These are phyloP conservation scores for Elongisporangium undulatum DNA, from an alignment of 352 stramenopile species.

Conservation along the genomic window DNA sequence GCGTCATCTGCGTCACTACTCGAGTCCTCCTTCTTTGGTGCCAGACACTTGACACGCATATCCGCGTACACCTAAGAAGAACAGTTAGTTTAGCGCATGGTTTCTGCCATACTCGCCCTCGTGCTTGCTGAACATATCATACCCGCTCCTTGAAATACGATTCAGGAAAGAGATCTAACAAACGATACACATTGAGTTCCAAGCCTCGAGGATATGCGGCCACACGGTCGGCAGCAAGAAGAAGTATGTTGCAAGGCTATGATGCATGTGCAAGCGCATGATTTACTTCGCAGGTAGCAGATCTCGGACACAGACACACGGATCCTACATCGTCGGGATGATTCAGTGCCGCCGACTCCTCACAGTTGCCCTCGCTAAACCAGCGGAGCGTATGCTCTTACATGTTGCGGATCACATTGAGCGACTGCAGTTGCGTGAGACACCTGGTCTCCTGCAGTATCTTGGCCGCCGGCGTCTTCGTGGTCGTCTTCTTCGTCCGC, in stretches of 20 bases:
- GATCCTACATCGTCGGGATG: constrained; percentile 15
- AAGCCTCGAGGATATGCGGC: neutral
- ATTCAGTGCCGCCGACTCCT: neutral
- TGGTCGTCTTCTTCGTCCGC: neutral
- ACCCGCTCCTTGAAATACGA: neutral
- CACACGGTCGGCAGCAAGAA: neutral
- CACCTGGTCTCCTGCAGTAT: constrained; percentile 14
- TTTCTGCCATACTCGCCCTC: neutral
- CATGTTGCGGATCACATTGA: constrained; percentile 45
- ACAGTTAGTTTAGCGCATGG: neutral
- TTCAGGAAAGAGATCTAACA: neutral
- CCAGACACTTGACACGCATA: constrained; percentile 35
- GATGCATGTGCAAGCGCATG: constrained; percentile 2
- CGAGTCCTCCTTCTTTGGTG: constrained; percentile 14
- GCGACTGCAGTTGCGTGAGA: constrained; percentile 27
- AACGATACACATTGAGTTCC: neutral
- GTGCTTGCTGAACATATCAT: neutral
- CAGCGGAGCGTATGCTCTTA: constrained; percentile 1
- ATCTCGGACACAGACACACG: constrained; percentile 41
- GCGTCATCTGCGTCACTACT: constrained; percentile 21
- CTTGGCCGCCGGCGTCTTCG: constrained; percentile 1
- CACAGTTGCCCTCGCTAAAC: neutral
- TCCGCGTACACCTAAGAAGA: constrained; percentile 25
- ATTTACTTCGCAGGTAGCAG: constrained; percentile 35
- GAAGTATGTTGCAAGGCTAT: neutral